phyloP scores from a whole-genome alignment of 73 alveolate genomes.

The Breviolum minutum region DNA sequence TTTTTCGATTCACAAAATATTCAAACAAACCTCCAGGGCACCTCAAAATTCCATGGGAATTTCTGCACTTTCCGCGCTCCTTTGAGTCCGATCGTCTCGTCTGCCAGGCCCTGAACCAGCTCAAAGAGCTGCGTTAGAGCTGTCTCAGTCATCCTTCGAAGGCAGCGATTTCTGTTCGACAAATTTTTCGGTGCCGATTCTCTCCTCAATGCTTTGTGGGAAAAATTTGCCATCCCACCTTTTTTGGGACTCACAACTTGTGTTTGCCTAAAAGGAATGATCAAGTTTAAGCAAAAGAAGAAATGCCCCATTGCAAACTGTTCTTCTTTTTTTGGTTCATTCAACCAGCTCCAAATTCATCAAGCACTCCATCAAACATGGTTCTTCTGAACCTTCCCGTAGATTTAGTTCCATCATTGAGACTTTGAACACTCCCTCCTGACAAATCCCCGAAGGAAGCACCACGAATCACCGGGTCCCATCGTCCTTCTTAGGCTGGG shows the following conservation, averaged over 20 bases:
- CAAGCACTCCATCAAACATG: too few relatives aligned
- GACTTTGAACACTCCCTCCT: neutral
- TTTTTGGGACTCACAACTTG: neutral
- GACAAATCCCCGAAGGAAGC: too few relatives aligned
- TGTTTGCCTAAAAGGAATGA: neutral
- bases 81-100: neutral
- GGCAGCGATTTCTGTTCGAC: neutral
- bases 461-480: neutral
- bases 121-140: conserved; percentile 53
- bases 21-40: too few relatives aligned
- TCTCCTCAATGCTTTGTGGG: neutral
- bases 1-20: too few relatives aligned
- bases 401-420: neutral
- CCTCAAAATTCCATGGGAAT: too few relatives aligned
- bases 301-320: too few relatives aligned
- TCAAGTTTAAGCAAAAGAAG: too few relatives aligned
- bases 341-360: too few relatives aligned
- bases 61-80: neutral
- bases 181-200: neutral
- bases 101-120: conserved; percentile 39
- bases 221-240: neutral
- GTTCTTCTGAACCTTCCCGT: too few relatives aligned
- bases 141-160: conserved; percentile 66
- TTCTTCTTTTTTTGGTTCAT: too few relatives aligned
- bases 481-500: conserved; percentile 49